Conservation (phyloP, 768 basidiomycete genomes). For the Boletus pseudo-olivaceus region DNA sequence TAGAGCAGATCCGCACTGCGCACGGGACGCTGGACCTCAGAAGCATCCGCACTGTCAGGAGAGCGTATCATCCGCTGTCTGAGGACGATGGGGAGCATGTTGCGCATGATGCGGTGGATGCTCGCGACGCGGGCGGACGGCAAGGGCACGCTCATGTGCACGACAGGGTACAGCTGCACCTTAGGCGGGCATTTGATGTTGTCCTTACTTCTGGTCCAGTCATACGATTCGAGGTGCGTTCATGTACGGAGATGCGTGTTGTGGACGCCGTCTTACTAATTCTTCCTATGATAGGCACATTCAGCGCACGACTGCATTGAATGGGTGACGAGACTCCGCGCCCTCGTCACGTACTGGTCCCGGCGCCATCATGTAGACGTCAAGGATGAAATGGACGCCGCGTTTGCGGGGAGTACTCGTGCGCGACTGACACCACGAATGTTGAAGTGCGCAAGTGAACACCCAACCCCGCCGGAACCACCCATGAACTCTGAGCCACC, state of each 20-base stretch:
- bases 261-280: neutral
- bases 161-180: constrained; percentile 46
- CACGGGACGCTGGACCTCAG: constrained; percentile 73
- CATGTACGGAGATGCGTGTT: neutral
- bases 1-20: constrained; percentile 58
- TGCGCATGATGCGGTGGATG: constrained; percentile 41
- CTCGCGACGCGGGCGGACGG: constrained; percentile 65
- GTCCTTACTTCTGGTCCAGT: constrained; percentile 64
- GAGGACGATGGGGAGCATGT: constrained; percentile 27
- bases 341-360: constrained; percentile 76
- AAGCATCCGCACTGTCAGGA: constrained; percentile 58
- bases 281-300: constrained; percentile 46
- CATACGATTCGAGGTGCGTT: constrained; percentile 73
- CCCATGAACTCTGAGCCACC: constrained; percentile 53
- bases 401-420: constrained; percentile 47
- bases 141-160: constrained; percentile 40
- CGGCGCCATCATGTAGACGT: constrained; percentile 73
- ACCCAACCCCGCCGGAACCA: constrained; percentile 46
- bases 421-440: constrained; percentile 59
- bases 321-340: constrained; percentile 78
- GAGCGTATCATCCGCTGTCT: constrained; percentile 40
- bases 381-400: constrained; percentile 75
- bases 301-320: constrained; percentile 67
- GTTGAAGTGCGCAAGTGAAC: constrained; percentile 31
- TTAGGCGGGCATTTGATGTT: constrained; percentile 76